Conservation (phyloP, 1,284 basidiomycete species). For the Boletus smithii region DNA sequence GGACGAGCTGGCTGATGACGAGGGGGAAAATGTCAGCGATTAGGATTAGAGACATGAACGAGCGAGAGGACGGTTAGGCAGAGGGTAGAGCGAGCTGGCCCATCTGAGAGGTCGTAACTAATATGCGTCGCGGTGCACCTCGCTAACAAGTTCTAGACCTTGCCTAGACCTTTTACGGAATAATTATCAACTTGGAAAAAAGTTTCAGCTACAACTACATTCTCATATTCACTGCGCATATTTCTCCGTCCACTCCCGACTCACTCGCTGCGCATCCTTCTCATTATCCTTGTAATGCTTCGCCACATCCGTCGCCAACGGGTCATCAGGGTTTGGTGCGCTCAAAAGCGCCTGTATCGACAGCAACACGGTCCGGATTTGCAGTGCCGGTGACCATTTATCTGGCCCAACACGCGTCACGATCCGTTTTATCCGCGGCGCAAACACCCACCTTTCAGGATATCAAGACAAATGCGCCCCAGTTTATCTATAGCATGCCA, state of each 20-base stretch:
- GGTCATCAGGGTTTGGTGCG: conserved; percentile 97
- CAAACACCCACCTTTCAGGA: conserved; percentile 75
- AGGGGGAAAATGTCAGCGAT: conserved; percentile 36
- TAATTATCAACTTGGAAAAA: no score
- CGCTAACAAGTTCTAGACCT: conserved; percentile 13
- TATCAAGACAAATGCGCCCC: conserved; percentile 96
- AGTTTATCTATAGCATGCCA: conserved; percentile 74
- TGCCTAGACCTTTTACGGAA: conserved; percentile 22
- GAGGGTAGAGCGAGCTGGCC: conserved; percentile 7
- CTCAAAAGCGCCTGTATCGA: conserved; percentile 95
- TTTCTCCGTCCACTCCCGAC: conserved; percentile 88
- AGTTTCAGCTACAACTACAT: no score
- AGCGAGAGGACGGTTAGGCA: neutral
- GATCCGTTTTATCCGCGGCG: neutral
- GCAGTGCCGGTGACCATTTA: conserved; percentile 98
- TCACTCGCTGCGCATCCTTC: conserved; percentile 84
- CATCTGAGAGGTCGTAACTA: conserved; percentile 3
- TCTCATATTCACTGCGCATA: conserved; percentile 62
- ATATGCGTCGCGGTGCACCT: conserved; percentile 5
- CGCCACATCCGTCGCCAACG: conserved; percentile 96
- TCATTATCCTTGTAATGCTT: conserved; percentile 99
- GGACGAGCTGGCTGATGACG: conserved; percentile 29
- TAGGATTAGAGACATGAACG: conserved; percentile 30
- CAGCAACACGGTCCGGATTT: conserved; percentile 95
- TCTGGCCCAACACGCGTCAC: conserved; percentile 46